Base-by-base conservation (phyloP, 2,329 filamentous ascomycete species). In the Endocalyx cinctus region DNA sequence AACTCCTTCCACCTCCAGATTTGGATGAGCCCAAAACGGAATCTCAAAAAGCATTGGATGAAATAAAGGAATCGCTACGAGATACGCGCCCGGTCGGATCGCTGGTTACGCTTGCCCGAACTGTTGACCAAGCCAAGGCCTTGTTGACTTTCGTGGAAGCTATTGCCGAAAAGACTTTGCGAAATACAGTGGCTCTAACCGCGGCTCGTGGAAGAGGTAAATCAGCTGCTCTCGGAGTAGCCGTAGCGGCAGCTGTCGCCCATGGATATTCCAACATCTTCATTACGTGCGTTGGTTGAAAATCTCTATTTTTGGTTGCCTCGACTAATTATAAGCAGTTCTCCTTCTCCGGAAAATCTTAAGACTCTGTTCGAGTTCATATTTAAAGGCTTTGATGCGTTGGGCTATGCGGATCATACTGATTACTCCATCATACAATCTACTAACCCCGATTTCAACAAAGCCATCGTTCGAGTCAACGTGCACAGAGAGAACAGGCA, bases 261-360 rank as follows among this genome's bases (percentile, higher is more conserved):
- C 86, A 97, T 56, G 92, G 92, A 17, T 98, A 98, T 64, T 95
- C 88, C 69, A 98, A 98, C 60, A 95, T 98, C 52, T 98, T 98
- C 64, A 95, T 98, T 57, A 98, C 92, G 2, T 97, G n/a, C n/a
- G n/a, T n/a, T n/a, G n/a, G n/a, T n/a, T n/a, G n/a, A n/a, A n/a
- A n/a, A n/a, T n/a, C n/a, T n/a, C n/a, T n/a, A n/a, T n/a, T n/a
- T n/a, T n/a, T n/a, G n/a, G n/a, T n/a, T n/a, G n/a, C n/a, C n/a
- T n/a, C n/a, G n/a, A n/a, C n/a, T 13, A 7, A 10, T 6, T 7
- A 17, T 23, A 25, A 6, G 18, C 14, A 31, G 18, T 28, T 11
- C 90, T 2, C 90, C 90, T 0, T 96, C 87, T 41, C 92, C 92
- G 1, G 94, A 98, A 64, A 98, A 98, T 64, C 72, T 98, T 72